A percentile compares a stretch with the other conserved stretches of the same genome.
These are phyloP conservation scores for Colletotrichum sp. DNA, from an alignment of 2,329 filamentous ascomycete species.

Conservation along the genomic window DNA sequence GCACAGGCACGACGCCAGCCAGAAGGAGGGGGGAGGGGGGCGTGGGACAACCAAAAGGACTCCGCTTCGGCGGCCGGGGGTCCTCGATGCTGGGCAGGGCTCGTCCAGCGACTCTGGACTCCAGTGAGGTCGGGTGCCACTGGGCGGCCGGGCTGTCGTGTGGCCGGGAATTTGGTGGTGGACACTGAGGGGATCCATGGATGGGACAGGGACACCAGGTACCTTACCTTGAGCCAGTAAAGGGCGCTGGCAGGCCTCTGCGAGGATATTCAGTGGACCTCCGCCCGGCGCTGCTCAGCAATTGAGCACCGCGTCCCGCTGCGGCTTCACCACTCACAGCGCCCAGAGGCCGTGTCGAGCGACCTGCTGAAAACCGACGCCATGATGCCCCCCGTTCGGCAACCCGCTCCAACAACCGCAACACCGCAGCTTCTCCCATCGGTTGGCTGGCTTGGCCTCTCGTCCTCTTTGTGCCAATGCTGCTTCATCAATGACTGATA, in stretches of 20 bases:
- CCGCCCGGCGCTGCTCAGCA: background rate
- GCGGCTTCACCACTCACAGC: constrained; percentile 11
- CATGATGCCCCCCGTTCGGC: background rate
- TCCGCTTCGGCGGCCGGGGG: background rate
- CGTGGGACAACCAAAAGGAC: background rate
- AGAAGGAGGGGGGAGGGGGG: background rate
- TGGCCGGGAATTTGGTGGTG: background rate
- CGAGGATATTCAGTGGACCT: constrained; percentile 15
- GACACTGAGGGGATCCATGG: background rate
- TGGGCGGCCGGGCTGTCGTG: background rate
- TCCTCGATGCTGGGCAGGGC: background rate
- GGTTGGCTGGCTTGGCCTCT: background rate
- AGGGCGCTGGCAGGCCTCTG: constrained; percentile 4
- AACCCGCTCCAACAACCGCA: background rate
- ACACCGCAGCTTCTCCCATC: background rate
- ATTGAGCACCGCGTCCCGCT: background rate
- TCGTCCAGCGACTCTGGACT: background rate
- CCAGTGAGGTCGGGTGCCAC: background rate
- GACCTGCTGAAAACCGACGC: background rate
- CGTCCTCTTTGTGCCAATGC: background rate
- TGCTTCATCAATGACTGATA: background rate
- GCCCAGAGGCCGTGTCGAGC: background rate
- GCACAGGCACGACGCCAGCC: background rate
- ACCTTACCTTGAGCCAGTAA: background rate
- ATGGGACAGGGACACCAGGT: too few species aligned